Conservation (phyloP, 257 asterid species). For the Solanum paucissectum region DNA sequence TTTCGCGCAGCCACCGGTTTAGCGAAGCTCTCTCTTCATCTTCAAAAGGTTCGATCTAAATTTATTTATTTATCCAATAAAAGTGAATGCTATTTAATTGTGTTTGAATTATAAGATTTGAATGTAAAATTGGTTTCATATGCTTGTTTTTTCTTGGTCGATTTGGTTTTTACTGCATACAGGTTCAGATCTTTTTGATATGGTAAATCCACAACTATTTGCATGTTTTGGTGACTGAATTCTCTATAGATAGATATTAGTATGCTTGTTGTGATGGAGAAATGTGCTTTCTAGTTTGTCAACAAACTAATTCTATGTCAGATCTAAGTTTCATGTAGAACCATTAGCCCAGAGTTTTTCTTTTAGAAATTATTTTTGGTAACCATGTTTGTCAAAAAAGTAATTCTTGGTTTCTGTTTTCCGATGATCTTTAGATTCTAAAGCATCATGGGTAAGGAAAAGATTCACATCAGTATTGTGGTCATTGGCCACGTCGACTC, state of each 20-base stretch:
- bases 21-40: background rate
- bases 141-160: background rate
- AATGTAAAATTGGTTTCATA: background rate
- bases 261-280: background rate
- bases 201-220: background rate
- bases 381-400: background rate
- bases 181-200: background rate
- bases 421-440: background rate
- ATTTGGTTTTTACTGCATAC: background rate
- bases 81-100: background rate
- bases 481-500: slow-evolving; percentile 45
- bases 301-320: background rate
- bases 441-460: slow-evolving; percentile 22
- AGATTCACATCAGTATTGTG: slow-evolving; percentile 35
- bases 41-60: background rate
- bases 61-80: background rate
- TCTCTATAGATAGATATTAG: background rate
- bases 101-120: background rate
- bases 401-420: background rate
- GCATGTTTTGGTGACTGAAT: background rate
- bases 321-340: background rate
- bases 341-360: background rate
- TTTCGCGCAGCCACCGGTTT: background rate
- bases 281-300: background rate
- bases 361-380: background rate